These are phyloP conservation scores for Puccinia horiana DNA, from an alignment of 1,284 basidiomycete genomes.

Conservation along the genomic window DNA sequence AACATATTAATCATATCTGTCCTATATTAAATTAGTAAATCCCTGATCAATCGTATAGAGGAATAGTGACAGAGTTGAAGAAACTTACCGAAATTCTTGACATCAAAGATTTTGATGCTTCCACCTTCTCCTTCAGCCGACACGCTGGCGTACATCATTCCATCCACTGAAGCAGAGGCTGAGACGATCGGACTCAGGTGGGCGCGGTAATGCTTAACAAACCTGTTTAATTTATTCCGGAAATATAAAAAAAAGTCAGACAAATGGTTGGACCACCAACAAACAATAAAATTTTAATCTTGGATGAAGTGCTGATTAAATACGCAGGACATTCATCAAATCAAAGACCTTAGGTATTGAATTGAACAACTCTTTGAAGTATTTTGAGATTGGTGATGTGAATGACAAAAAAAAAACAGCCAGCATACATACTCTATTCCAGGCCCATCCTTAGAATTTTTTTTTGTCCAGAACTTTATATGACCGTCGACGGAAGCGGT, in stretches of 20 bases:
- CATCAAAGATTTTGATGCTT: slow-evolving; percentile 88
- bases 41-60: background rate
- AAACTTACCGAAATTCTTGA: slow-evolving; percentile 86
- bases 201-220: slow-evolving; percentile 65
- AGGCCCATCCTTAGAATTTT: slow-evolving; percentile 61
- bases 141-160: slow-evolving; percentile 80
- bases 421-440: slow-evolving; percentile 57
- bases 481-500: slow-evolving; percentile 94
- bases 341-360: background rate
- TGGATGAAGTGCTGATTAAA: too few relatives aligned
- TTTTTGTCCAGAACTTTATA: slow-evolving; percentile 98
- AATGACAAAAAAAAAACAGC: slow-evolving; percentile 5
- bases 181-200: slow-evolving; percentile 78
- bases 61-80: background rate
- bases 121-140: slow-evolving; percentile 66
- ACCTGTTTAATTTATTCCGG: slow-evolving; percentile 50
- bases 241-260: background rate
- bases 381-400: background rate
- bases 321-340: background rate
- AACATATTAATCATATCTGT: slow-evolving; percentile 99
- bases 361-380: background rate
- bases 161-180: slow-evolving; percentile 86
- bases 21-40: slow-evolving; percentile 1
- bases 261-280: background rate
- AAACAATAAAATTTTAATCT: background rate